phyloP scores from a whole-genome alignment of 805 yeast genomes.

The Sugiyamaella marilandica region DNA sequence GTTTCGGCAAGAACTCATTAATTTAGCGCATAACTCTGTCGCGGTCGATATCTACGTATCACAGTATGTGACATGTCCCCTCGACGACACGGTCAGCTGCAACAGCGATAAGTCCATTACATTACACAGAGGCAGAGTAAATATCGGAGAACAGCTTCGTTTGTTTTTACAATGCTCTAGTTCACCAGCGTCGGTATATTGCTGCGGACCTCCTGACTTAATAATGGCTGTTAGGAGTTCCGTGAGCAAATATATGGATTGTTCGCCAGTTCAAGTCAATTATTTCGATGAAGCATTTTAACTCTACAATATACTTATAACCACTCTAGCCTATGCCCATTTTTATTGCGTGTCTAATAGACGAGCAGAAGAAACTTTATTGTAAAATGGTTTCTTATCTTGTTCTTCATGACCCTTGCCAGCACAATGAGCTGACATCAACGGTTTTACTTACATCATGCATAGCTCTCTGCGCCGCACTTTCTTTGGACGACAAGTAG shows the following conservation, averaged over 20 bases:
- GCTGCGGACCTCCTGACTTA: constrained; percentile 55
- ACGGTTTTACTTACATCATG: too few relatives aligned
- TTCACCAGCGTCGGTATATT: constrained; percentile 40
- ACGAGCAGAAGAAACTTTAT: too few relatives aligned
- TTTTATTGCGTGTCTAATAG: too few relatives aligned
- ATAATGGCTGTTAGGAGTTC: constrained; percentile 56
- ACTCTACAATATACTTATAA: too few relatives aligned
- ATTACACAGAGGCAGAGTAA: background rate
- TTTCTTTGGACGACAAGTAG: background rate
- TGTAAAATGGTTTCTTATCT: too few relatives aligned
- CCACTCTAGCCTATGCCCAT: too few relatives aligned
- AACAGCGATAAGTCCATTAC: background rate
- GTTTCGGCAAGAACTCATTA: constrained; percentile 42
- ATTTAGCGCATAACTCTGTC: constrained; percentile 21
- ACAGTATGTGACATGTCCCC: background rate
- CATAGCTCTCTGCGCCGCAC: too few relatives aligned
- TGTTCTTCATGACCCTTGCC: too few relatives aligned
- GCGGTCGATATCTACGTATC: constrained; percentile 1
- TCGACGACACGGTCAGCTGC: background rate
- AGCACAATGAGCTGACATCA: too few relatives aligned
- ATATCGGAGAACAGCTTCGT: background rate
- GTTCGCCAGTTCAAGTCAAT: constrained; percentile 49
- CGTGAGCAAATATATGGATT: constrained; percentile 40
- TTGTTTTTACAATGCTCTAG: background rate
- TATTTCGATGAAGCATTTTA: constrained; percentile 63